Base-by-base conservation (phyloP, 2,329 filamentous ascomycete genomes). In the Penicillium sp. region DNA sequence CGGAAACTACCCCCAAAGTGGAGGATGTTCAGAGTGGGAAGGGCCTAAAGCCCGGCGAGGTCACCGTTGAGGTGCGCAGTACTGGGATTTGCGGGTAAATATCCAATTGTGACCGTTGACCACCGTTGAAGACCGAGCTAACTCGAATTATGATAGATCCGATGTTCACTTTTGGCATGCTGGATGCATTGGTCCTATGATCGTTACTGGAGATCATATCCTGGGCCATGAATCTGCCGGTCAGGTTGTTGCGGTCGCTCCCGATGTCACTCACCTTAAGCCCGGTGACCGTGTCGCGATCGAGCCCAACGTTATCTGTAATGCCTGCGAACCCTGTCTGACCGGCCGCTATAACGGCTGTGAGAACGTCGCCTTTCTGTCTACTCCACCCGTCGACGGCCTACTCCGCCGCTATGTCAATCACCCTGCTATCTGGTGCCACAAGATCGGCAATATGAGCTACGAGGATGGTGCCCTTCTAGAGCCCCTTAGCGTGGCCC, bases 91-190 rank as follows among this genome's bases (percentile, higher is more conserved):
- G 93, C 77, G 91, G 91, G 81, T 93, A 76, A 64, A 75, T 14
- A 38, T 31, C 37, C 26, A 42, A 39, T 34, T 37, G 6, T n/a
- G 20, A 6, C 3, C n/a, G 10, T 11, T n/a, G n/a, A 24, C 13
- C 9, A 40, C 10, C 16, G 11, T 11, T n/a, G n/a, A 24, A 16
- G 13, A 40, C 10, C 16, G 11, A 10, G 22, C 40, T 46, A 38
- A 49, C 13, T 24, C 14, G 4, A n/a, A 20, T 27, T 35, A 2
- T 8, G 9, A 43, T 60, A 91, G 87, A 47, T 95, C 88, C 50
- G 90, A 96, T 70, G 85, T 97, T 46, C 91, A 97, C 74, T 97
- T 97, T 76, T 97, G 91, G 91, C 88, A 94, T 67, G 86, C 86
- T 40, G 91, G 91, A 57, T 87, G 87, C 74, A 97, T 97, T 66